Base-by-base conservation (phyloP, 768 basidiomycete species). In the Nevesoporus exiguus region DNA sequence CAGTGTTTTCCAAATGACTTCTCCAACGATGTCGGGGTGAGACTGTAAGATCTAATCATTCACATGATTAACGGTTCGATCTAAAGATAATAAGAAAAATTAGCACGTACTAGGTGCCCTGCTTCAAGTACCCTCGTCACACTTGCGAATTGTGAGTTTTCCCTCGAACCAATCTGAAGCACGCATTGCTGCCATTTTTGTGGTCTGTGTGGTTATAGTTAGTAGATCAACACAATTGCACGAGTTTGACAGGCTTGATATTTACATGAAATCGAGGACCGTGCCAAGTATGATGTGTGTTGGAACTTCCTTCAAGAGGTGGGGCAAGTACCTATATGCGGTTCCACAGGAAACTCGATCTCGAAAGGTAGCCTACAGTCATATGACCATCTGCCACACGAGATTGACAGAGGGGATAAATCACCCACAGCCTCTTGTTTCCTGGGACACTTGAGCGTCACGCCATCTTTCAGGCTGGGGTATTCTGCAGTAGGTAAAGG, bases 401-500 rank as follows among this genome's bases (percentile, higher is more conserved):
- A 21, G 13, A 29, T 14, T 6, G 17, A 45, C 2, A 29, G 33
- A 4, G 13, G 25, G 2, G 7, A 40, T 24, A 39, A n/a, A 6
- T 31, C 7, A 10, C 36, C 19, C 11, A 40, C 48, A 3, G 27
- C 48, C 8, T 49, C 25, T 15, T 49, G 48, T 30, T 40, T 29
- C 21, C 1, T 50, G 14, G 49, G 43, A 22, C 46, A 45, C 5
- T 51, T 54, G 19, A 57, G 46, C 5, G 59, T 51, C 15, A 51
- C 49, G 3, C 59, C 56, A 2, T 41, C 21, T 7, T 29, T 27
- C 11, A 10, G 10, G 9, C 57, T 49, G 1, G 52, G 52, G 7
- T 54, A 51, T 14, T 57, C 52, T 5, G 31, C 36, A 17, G 55
- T 47, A 3, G 51, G 55, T 10, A 52, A 11, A 4, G 49, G 22